Conservation (phyloP, 306 rosid genomes). For the Trifolium subterraneum region DNA sequence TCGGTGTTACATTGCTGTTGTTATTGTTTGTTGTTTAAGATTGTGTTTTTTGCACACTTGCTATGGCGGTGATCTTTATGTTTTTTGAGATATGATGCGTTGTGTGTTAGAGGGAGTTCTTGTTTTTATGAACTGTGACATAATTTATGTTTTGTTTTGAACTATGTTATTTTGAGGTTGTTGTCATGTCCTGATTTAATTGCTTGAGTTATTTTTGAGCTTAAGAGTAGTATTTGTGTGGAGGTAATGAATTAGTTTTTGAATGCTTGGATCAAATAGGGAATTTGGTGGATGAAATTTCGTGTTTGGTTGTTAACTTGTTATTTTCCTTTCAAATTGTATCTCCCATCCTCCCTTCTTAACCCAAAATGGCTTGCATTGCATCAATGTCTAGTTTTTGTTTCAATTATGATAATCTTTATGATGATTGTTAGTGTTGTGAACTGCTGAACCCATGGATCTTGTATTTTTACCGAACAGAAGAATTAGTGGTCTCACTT, state of each 20-base stretch:
- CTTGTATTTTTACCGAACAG: conserved; percentile 14
- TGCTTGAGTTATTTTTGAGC: conserved; percentile 5
- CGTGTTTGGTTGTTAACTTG: not conserved
- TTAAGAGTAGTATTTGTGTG: conserved; percentile 4
- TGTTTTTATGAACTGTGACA: conserved; percentile 17
- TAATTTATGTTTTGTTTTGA: not conserved
- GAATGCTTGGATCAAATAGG: conserved; percentile 24
- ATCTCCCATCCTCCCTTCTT: not conserved
- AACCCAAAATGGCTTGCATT: conserved; percentile 16
- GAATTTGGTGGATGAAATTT: conserved; percentile 3
- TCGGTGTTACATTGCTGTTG: conserved; percentile 38
- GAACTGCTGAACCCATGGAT: conserved; percentile 9
- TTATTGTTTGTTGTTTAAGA: conserved; percentile 11
- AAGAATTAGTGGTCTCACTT: not conserved
- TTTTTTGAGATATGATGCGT: conserved; percentile 15
- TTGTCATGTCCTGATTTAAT: conserved; percentile 37
- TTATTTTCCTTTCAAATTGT: conserved; percentile 12
- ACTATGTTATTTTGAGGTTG: conserved; percentile 21
- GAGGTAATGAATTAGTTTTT: conserved; percentile 35
- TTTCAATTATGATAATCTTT: conserved; percentile 28
- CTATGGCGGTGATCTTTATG: conserved; percentile 16
- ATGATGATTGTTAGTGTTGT: conserved; percentile 23
- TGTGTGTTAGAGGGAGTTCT: conserved; percentile 5
- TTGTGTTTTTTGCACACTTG: conserved; percentile 34
- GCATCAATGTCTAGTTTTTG: conserved; percentile 15